A percentile compares a stretch with the other conserved stretches of the same genome.
These are phyloP conservation scores for Nitzschia palea DNA, from an alignment of 108 stramenopile species.

Conservation along the genomic window DNA sequence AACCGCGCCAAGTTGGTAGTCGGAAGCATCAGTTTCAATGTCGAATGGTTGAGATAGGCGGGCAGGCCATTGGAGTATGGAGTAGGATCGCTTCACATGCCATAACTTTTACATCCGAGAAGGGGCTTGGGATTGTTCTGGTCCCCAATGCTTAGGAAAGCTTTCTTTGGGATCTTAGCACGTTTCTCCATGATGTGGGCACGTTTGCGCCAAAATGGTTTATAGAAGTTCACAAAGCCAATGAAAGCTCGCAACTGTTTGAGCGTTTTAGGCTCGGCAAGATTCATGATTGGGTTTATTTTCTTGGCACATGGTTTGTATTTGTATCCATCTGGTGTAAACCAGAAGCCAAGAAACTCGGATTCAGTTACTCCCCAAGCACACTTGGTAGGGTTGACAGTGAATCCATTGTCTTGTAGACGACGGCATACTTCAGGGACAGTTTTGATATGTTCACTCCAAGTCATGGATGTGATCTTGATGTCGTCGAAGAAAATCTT, in stretches of 20 bases:
- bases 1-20: slow-evolving; percentile 32
- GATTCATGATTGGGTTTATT: slow-evolving; percentile 29
- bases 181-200: not conserved
- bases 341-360: slow-evolving; percentile 33
- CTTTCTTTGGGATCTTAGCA: not conserved
- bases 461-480: slow-evolving; percentile 18
- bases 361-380: slow-evolving; percentile 22
- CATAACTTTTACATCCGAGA: slow-evolving; percentile 39
- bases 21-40: slow-evolving; percentile 32
- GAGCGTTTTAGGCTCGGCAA: slow-evolving; percentile 16
- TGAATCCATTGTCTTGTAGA: not conserved
- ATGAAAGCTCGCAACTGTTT: slow-evolving; percentile 30
- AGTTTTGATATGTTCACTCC: slow-evolving; percentile 32
- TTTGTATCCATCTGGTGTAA: slow-evolving; percentile 30
- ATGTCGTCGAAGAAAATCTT: slow-evolving; percentile 44
- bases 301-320: slow-evolving; percentile 36
- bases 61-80: slow-evolving; percentile 47
- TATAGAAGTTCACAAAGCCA: not conserved
- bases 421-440: slow-evolving; percentile 9
- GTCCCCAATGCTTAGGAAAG: slow-evolving; percentile 34
- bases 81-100: slow-evolving; percentile 34
- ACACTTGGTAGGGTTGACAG: slow-evolving; percentile 13
- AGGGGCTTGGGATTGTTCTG: slow-evolving; percentile 37
- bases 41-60: slow-evolving; percentile 28
- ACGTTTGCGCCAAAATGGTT: not conserved